Conservation (phyloP, 2,329 filamentous ascomycete species). For the Phoma herbarum region DNA sequence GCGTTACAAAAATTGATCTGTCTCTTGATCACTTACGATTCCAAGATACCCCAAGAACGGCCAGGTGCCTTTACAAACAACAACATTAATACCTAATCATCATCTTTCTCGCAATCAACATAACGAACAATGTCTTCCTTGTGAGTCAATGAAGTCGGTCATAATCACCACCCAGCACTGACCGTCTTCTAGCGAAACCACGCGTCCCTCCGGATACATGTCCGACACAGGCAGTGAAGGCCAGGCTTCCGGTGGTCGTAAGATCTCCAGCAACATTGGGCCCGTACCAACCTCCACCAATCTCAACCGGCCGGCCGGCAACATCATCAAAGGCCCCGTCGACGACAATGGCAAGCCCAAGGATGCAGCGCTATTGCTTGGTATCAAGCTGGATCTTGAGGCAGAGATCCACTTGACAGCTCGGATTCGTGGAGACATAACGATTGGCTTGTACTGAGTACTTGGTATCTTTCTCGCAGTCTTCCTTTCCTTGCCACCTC, state of each 20-base stretch:
- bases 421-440: slow-evolving; percentile 68
- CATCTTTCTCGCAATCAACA: neutral
- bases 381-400: slow-evolving; percentile 71
- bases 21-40: slow-evolving; percentile 26
- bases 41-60: neutral
- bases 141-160: slow-evolving; percentile 25
- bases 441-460: slow-evolving; percentile 65
- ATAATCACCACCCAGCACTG: neutral
- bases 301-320: slow-evolving; percentile 51
- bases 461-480: neutral
- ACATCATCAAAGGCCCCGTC: slow-evolving; percentile 64
- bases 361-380: slow-evolving; percentile 65
- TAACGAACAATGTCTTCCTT: slow-evolving; percentile 39
- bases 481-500: neutral
- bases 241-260: slow-evolving; percentile 53
- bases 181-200: slow-evolving; percentile 35
- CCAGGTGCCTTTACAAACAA: slow-evolving; percentile 15
- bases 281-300: slow-evolving; percentile 51
- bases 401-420: slow-evolving; percentile 70
- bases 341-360: slow-evolving; percentile 67
- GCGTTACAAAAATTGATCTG: slow-evolving; percentile 39
- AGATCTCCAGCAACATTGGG: slow-evolving; percentile 39
- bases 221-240: slow-evolving; percentile 53
- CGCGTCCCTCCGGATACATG: slow-evolving; percentile 42
- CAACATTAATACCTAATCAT: slow-evolving; percentile 15